phyloP scores from a whole-genome alignment of 2,329 filamentous ascomycete genomes.

The Monosporascus sp. region DNA sequence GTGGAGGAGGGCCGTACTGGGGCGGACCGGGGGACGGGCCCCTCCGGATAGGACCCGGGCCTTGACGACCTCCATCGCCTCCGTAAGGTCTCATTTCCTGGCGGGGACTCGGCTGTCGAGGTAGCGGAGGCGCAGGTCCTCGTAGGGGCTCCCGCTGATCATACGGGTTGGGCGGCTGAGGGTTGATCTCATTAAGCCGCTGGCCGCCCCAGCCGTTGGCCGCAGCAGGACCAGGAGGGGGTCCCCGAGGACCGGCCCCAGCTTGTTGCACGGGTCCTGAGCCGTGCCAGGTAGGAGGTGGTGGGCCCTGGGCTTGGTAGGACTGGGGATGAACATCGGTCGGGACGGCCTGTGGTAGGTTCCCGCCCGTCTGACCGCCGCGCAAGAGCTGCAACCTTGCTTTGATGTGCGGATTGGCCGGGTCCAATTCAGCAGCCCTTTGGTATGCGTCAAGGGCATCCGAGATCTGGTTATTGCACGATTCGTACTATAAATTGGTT shows the following conservation, averaged over 20 bases:
- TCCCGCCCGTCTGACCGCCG: conserved; percentile 68
- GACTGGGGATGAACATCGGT: conserved; percentile 95
- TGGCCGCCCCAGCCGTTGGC: conserved; percentile 47
- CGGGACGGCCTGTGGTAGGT: conserved; percentile 74
- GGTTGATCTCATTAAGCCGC: conserved; percentile 74
- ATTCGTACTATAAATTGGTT: conserved; percentile 69
- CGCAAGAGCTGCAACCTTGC: conserved; percentile 85
- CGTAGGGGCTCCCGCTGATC: conserved; percentile 67
- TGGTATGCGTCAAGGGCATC: conserved; percentile 96
- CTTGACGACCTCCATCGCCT: conserved; percentile 51
- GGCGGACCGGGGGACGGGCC: conserved; percentile 50
- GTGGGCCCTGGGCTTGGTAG: conserved; percentile 80
- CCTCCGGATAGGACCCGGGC: conserved; percentile 45
- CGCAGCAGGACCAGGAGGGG: conserved; percentile 54
- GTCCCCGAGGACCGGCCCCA: conserved; percentile 50
- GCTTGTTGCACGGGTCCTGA: conserved; percentile 55
- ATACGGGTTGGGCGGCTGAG: conserved; percentile 75
- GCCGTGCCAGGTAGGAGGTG: conserved; percentile 84
- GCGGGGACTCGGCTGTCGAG: conserved; percentile 70
- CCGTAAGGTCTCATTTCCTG: conserved; percentile 69
- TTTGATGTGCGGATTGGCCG: conserved; percentile 91
- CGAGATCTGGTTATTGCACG: conserved; percentile 96
- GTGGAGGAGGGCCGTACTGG: conserved; percentile 51
- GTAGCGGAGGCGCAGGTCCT: conserved; percentile 60
- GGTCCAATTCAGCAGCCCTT: conserved; percentile 89